Percentiles rank a stretch among this genome's conserved stretches.
These are phyloP conservation scores for Retiboletus flavoniger DNA, from an alignment of 1,284 basidiomycete species.

Conservation along the genomic window DNA sequence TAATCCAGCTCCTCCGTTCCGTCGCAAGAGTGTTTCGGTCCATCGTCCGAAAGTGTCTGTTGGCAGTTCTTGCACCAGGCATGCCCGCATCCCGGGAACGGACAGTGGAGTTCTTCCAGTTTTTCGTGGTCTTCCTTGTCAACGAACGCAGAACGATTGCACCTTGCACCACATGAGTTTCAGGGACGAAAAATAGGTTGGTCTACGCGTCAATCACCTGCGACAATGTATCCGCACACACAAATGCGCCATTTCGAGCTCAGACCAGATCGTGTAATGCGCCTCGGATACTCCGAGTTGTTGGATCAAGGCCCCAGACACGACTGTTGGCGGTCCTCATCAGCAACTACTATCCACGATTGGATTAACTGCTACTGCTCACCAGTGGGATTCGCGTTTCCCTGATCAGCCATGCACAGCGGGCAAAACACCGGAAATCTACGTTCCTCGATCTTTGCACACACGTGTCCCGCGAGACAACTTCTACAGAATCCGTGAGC, in stretches of 20 bases:
- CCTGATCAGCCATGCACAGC: slow-evolving; percentile 41
- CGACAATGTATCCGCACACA: slow-evolving; percentile 46
- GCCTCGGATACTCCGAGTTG: slow-evolving; percentile 48
- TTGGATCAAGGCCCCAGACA: slow-evolving; percentile 41
- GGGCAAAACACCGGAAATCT: slow-evolving; percentile 63
- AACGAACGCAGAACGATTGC: slow-evolving; percentile 45
- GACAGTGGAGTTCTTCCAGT: slow-evolving; percentile 41
- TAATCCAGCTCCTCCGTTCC: slow-evolving; percentile 51
- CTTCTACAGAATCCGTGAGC: slow-evolving; percentile 34
- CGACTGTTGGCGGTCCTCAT: slow-evolving; percentile 32
- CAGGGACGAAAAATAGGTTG: background rate
- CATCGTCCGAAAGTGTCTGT: slow-evolving; percentile 38
- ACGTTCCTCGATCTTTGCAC: slow-evolving; percentile 49
- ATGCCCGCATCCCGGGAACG: slow-evolving; percentile 45
- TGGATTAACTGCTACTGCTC: slow-evolving; percentile 16
- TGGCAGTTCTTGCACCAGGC: slow-evolving; percentile 58
- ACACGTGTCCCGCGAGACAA: slow-evolving; percentile 49
- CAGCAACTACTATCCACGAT: background rate
- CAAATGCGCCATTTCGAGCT: slow-evolving; percentile 52
- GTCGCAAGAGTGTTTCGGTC: slow-evolving; percentile 54
- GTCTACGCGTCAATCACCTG: slow-evolving; percentile 19
- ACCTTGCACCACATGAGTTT: slow-evolving; percentile 36
- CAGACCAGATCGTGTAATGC: slow-evolving; percentile 46
- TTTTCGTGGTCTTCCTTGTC: slow-evolving; percentile 48
- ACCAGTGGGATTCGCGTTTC: slow-evolving; percentile 40